Evolutionary conservation across 2,329 filamentous ascomycete species (phyloP).

Genomic region (Paracorniculantispora psalliotae): DNA sequence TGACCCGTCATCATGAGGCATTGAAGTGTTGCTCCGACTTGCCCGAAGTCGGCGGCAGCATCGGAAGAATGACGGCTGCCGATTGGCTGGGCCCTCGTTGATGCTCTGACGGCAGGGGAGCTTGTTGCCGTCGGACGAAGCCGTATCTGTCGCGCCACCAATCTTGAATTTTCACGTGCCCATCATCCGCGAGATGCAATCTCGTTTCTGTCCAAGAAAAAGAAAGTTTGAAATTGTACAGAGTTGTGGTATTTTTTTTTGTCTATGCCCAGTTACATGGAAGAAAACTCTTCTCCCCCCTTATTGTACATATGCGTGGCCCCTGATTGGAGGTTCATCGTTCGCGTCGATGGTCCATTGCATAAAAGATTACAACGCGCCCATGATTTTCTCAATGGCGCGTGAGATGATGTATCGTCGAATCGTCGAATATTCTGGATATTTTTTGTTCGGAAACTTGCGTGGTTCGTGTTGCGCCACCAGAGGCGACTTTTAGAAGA

Average conservation of each 20-base stretch:
- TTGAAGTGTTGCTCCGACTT: too few relatives aligned
- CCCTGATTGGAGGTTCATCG: neutral
- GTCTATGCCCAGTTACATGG: slow-evolving; percentile 7
- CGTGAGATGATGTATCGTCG: neutral
- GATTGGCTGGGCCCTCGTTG: neutral
- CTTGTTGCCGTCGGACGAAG: neutral
- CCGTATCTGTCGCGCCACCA: neutral
- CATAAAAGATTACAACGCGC: slow-evolving; percentile 9
- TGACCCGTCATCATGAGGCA: neutral
- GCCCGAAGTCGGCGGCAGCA: neutral
- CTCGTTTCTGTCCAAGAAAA: neutral
- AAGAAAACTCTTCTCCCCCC: neutral
- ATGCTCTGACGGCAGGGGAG: neutral
- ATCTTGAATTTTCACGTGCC: neutral
- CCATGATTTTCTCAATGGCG: neutral
- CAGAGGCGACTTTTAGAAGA: slow-evolving; percentile 30
- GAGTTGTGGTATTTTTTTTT: slow-evolving; percentile 4
- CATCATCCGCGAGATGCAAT: neutral
- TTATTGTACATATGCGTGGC: slow-evolving; percentile 7
- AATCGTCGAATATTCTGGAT: neutral
- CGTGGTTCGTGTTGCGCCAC: neutral
- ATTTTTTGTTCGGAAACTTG: neutral
- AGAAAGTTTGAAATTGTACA: neutral
- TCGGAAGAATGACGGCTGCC: neutral
- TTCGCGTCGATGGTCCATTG: neutral